These are phyloP conservation scores for Cytospora piceicola DNA, from an alignment of 2,329 filamentous ascomycete genomes.

Conservation along the genomic window DNA sequence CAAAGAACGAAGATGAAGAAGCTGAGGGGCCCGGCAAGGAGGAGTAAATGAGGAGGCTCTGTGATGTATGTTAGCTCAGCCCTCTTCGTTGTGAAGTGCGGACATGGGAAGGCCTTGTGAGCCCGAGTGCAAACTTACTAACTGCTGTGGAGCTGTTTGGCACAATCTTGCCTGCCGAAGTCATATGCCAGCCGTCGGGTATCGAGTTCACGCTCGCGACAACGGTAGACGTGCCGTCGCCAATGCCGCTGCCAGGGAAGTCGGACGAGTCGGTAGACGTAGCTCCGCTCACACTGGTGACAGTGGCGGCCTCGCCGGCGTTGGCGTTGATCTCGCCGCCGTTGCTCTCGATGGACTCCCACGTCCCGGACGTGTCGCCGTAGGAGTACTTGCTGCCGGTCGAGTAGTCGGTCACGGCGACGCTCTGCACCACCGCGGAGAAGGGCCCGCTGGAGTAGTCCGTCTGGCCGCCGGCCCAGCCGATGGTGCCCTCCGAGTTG, in stretches of 20 bases:
- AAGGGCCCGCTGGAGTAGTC: conserved; percentile 85
- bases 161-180: conserved; percentile 76
- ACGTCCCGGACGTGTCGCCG: conserved; percentile 74
- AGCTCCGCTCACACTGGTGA: conserved; percentile 62
- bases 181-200: conserved; percentile 82
- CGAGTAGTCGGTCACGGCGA: conserved; percentile 87
- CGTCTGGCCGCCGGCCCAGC: conserved; percentile 85
- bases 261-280: conserved; percentile 66
- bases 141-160: conserved; percentile 70
- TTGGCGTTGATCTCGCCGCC: conserved; percentile 77
- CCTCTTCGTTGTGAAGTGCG: conserved; percentile 30
- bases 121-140: conserved; percentile 36
- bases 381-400: conserved; percentile 87
- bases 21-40: conserved; percentile 54
- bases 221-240: conserved; percentile 56
- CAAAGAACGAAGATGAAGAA: conserved; percentile 43
- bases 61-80: conserved; percentile 16
- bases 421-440: conserved; percentile 78
- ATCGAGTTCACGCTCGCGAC: conserved; percentile 57
- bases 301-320: conserved; percentile 57
- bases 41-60: conserved; percentile 48
- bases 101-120: not conserved
- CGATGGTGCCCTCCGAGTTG: conserved; percentile 81
- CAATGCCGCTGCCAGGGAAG: conserved; percentile 73
- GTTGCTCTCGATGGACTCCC: conserved; percentile 80